phyloP scores from a whole-genome alignment of 192 early-diverging fungal species.

The Allomyces macrogynus region DNA sequence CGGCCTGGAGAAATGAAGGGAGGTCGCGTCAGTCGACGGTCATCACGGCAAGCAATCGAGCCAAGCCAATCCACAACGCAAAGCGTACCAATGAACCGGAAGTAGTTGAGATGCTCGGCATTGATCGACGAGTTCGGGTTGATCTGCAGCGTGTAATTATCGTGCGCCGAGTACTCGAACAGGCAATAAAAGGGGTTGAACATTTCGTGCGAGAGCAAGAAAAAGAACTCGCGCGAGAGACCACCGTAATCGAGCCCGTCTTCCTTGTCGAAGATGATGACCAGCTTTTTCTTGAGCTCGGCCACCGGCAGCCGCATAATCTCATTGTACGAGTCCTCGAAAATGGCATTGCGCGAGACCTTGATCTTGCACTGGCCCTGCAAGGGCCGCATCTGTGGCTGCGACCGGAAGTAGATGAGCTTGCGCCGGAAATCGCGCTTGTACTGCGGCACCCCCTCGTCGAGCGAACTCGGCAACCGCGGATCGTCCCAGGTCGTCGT shows the following conservation, averaged over 20 bases:
- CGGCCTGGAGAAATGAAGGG: constrained; percentile 28
- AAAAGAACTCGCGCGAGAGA: constrained; percentile 93
- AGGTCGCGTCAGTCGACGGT: too few relatives aligned
- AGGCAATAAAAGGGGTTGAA: constrained; percentile 93
- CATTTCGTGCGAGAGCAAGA: constrained; percentile 93
- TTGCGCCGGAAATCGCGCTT: constrained; percentile 97
- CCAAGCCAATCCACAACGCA: too few relatives aligned
- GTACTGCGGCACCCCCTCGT: constrained; percentile 89
- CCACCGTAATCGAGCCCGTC: constrained; percentile 98
- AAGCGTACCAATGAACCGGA: constrained; percentile 57
- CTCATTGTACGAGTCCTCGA: constrained; percentile 90
- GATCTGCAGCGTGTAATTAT: constrained; percentile 95
- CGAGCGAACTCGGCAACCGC: constrained; percentile 58
- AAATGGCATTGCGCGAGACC: constrained; percentile 66
- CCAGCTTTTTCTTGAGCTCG: constrained; percentile 87
- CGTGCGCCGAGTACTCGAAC: constrained; percentile 95
- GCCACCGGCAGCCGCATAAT: constrained; percentile 77
- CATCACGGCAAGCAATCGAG: too few relatives aligned
- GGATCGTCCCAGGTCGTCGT: constrained; percentile 97
- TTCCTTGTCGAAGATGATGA: constrained; percentile 98
- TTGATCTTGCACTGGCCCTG: constrained; percentile 87
- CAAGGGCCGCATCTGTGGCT: constrained; percentile 68
- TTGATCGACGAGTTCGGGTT: constrained; percentile 88
- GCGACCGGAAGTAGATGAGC: constrained; percentile 87
- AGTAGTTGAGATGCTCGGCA: constrained; percentile 95